Evolutionary conservation across 2,329 filamentous ascomycete species (phyloP), one percentile per base, ranked within the genome.

Genomic region (Fusarium begoniae): DNA sequence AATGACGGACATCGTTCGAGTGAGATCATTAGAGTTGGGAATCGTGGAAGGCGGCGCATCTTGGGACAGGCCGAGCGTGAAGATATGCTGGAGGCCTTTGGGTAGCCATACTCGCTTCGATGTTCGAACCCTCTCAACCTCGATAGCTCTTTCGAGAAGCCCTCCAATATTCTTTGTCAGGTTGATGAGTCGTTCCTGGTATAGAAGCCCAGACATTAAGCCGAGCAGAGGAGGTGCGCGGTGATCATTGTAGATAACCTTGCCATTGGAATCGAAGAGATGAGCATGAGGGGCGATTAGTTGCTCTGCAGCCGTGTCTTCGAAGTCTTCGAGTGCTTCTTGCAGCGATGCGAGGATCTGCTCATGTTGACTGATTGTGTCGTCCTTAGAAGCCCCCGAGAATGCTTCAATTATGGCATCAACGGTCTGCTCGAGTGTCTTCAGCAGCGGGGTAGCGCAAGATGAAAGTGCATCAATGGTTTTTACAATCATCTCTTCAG

Each of bases 1-100:
- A 18, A 69, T 43, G 2, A 32, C 50, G 0, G 66, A 69, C 48
- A 69, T 69, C 1, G 64, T 69, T 9, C 66, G 56, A 0, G 63
- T 44, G 20, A 69, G 66, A 4, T 69, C 66, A 12, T 50, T 37
- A 2, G 18, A 40, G 1, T 51, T 60, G 20, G 56, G 24, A 12
- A 69, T 43, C 6, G 66, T 69, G 7, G 66, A 69, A n/a, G 66
- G 66, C 6, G 66, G 66, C 30, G 66, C 48, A 12, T 69, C 64
- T 9, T 69, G 59, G 10, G 66, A 69, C 8, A 69, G 6, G 2
- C 48, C 43, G 0, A 69, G 65, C 3, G 64, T 50, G 22, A 69
- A 69, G 8, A 69, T 41, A 24, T 56, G 54, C 11, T 69, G 64
- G 1, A 69, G 56, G 5, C 66, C 66, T 37, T 44, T 63, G 1